These are phyloP conservation scores for Ilyonectria destructans DNA, from an alignment of 2,329 filamentous ascomycete genomes.

Conservation along the genomic window DNA sequence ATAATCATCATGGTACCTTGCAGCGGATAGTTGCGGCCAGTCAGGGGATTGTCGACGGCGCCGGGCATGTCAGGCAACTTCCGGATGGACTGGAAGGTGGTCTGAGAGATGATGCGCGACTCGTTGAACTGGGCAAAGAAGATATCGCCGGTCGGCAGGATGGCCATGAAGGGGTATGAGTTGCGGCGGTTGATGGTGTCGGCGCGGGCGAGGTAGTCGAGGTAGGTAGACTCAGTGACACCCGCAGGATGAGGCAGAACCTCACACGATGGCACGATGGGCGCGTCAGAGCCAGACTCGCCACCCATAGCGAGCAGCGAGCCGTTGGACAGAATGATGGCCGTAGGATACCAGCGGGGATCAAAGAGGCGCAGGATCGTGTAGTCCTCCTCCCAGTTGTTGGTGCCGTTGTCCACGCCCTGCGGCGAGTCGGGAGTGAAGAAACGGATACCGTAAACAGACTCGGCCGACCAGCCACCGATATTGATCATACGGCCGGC, in stretches of 20 bases:
- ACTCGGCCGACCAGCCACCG: constrained; percentile 77
- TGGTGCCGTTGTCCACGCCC: constrained; percentile 69
- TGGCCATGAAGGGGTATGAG: constrained; percentile 76
- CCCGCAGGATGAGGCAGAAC: constrained; percentile 66
- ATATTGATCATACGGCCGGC: constrained; percentile 76
- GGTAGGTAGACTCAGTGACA: constrained; percentile 60
- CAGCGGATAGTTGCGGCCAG: constrained; percentile 77
- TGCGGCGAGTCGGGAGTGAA: constrained; percentile 56
- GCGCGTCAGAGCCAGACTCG: constrained; percentile 74
- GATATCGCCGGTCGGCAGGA: constrained; percentile 75
- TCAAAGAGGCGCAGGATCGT: constrained; percentile 68
- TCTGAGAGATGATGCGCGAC: constrained; percentile 76
- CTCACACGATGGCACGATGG: constrained; percentile 74
- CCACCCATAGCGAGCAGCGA: constrained; percentile 77
- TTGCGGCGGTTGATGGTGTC: constrained; percentile 77
- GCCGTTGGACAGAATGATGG: constrained; percentile 76
- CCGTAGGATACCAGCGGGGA: constrained; percentile 77
- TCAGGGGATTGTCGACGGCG: constrained; percentile 71
- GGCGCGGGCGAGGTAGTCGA: constrained; percentile 73
- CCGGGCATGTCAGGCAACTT: constrained; percentile 75
- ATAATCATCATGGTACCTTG: constrained; percentile 76
- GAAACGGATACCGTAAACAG: constrained; percentile 71
- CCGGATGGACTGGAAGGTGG: constrained; percentile 70
- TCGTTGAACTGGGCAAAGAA: constrained; percentile 79
- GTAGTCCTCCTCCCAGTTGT: constrained; percentile 77